Percentiles rank a stretch among this genome's conserved stretches.
Conservation (phyloP, 495 filamentous ascomycete genomes). For the Aspergillus cristatus region DNA sequence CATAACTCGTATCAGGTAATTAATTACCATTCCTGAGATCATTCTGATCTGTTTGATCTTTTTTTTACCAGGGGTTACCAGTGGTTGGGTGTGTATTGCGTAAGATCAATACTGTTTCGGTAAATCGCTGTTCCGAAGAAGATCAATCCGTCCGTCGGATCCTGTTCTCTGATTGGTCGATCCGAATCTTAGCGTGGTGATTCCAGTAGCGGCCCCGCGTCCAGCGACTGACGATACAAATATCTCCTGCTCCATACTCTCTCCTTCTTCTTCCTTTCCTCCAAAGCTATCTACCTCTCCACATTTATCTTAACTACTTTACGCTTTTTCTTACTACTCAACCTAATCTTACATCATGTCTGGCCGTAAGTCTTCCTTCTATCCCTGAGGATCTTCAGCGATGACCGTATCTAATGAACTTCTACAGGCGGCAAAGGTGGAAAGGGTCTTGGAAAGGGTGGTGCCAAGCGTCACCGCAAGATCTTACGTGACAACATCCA, state of each 20-base stretch:
- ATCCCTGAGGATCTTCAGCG: too few species aligned
- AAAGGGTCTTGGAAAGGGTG: conserved; percentile 98
- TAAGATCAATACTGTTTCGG: conserved; percentile 18
- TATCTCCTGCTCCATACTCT: conserved; percentile 31
- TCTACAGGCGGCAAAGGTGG: conserved; percentile 87
- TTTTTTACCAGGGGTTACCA: too few species aligned
- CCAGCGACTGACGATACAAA: conserved; percentile 32
- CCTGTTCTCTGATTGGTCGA: conserved; percentile 33
- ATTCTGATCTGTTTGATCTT: conserved; percentile 13
- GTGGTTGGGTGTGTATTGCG: conserved; percentile 12
- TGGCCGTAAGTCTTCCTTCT: conserved; percentile 48
- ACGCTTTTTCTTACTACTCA: conserved; percentile 22
- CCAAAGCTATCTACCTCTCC: conserved; percentile 26
- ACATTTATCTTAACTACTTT: conserved; percentile 25
- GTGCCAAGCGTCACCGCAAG: conserved; percentile 87
- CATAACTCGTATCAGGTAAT: too few species aligned
- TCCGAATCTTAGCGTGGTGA: conserved; percentile 31
- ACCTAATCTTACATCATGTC: conserved; percentile 46
- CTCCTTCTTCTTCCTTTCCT: conserved; percentile 36
- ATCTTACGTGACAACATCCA: conserved; percentile 98
- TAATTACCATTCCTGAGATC: neutral
- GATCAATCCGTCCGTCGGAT: too few species aligned
- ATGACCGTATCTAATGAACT: conserved; percentile 26
- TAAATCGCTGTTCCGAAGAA: conserved; percentile 24
- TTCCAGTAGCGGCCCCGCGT: conserved; percentile 25